Conservation (phyloP, 1,284 basidiomycete genomes). For the Boletus mariae region DNA sequence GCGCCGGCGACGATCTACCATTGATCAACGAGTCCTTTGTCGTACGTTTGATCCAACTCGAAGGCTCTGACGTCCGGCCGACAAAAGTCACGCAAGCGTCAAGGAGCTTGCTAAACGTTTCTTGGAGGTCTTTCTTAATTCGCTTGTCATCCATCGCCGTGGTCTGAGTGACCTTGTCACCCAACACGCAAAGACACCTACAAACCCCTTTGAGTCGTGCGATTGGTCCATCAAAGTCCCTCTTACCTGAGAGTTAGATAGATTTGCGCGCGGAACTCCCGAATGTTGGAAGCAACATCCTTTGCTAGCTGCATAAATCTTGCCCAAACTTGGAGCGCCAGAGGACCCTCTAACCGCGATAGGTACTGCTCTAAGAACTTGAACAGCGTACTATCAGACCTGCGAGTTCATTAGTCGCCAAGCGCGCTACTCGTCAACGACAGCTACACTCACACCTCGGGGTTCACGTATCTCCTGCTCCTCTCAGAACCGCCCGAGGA, state of each 20-base stretch:
- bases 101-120: constrained; percentile 81
- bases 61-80: constrained; percentile 70
- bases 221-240: neutral
- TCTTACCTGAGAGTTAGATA: constrained; percentile 73
- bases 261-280: constrained; percentile 66
- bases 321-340: constrained; percentile 90
- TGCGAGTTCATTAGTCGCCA: constrained; percentile 29
- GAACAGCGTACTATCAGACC: constrained; percentile 68
- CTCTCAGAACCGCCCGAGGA: constrained; percentile 52
- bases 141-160: constrained; percentile 87
- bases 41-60: constrained; percentile 74
- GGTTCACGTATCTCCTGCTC: constrained; percentile 56
- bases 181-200: constrained; percentile 78
- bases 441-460: constrained; percentile 54
- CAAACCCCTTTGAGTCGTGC: constrained; percentile 14
- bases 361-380: constrained; percentile 89
- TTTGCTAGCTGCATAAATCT: constrained; percentile 78
- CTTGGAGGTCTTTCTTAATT: constrained; percentile 90
- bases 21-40: constrained; percentile 59
- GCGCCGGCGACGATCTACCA: constrained; percentile 67
- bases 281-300: constrained; percentile 64
- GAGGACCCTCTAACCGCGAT: constrained; percentile 79
- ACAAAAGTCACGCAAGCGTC: constrained; percentile 78
- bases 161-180: constrained; percentile 84
- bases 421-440: neutral